Base-by-base conservation (phyloP, 805 yeast species). In the Candida suzukii region DNA sequence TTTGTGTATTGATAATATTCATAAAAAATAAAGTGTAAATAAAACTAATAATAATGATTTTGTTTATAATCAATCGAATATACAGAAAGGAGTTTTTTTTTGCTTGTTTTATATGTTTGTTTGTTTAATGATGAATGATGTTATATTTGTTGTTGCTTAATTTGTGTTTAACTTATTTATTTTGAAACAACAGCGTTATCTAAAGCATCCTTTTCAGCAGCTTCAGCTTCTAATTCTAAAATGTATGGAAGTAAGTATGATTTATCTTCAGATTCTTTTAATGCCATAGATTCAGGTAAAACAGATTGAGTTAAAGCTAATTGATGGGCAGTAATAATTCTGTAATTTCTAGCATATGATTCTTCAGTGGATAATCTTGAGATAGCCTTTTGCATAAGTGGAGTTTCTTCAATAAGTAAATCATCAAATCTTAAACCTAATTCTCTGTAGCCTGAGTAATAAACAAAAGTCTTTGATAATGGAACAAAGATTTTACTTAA, bases 221-320 rank as follows among this genome's bases (percentile, higher is more conserved):
- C 83, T 67, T 87, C 97, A 56, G 86, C 87, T 73, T 93, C 98
- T 47, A 91, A 95, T 73, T 93, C 97, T 59, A 90, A 76, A 47
- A 93, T 71, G 71, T 84, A 85, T 53, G 96, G 97, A 45, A 85
- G 67, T 60, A 93, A 74, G 71, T 88, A 90, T 54, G 84, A 84
- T 43, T 67, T 66, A 64, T 87, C 95, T 48, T 91, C 91, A 58
- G 80, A 86, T 25, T 88, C 77, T 63, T 80, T 77, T 47, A 86
- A 71, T 56, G 82, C 83, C 68, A 91, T 82, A 58, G 75, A 74
- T 47, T 77, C 73, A 56, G 98, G 95, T 56, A 93, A 75, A 46
- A 93, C 67, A 58, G 85, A 88, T 64, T 88, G 95, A 43, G 90
- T 73, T 52, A 90, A 72, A 38, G 90, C 75, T 42, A 78, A 74